Conservation (phyloP, 345 rosid genomes). For the Carallia brachiata region DNA sequence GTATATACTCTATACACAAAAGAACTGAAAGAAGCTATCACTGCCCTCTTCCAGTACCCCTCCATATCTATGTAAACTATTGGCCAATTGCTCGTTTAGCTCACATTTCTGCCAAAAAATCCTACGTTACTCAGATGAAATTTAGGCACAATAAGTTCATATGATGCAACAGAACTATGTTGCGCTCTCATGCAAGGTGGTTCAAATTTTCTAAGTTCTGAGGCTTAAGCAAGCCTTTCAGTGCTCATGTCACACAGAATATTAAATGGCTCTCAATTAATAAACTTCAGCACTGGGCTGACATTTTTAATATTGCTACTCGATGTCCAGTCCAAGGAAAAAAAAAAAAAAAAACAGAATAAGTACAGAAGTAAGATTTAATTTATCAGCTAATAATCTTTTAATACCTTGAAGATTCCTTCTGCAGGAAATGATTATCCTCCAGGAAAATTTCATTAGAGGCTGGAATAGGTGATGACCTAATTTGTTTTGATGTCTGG, state of each 20-base stretch:
- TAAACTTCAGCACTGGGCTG: neutral
- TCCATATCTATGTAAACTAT: neutral
- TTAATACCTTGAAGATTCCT: constrained; percentile 48
- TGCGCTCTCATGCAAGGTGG: too few relatives aligned
- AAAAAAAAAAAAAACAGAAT: neutral
- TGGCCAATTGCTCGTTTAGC: neutral
- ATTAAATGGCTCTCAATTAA: neutral
- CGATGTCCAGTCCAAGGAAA: neutral
- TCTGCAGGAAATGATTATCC: constrained; percentile 29
- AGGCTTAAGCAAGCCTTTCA: neutral
- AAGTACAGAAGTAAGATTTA: neutral
- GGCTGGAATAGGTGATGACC: constrained; percentile 37
- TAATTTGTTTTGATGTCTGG: constrained; percentile 43
- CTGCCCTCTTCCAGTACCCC: neutral
- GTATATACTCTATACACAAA: too few relatives aligned
- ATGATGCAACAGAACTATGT: too few relatives aligned
- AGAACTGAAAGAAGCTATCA: neutral
- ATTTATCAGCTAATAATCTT: neutral
- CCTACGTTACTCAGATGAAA: neutral
- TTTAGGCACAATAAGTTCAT: too few relatives aligned
- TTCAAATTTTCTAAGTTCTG: neutral
- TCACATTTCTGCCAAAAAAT: neutral
- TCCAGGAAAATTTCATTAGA: constrained; percentile 33
- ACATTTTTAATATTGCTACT: neutral
- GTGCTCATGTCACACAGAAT: neutral